phyloP scores from a whole-genome alignment of 306 rosid genomes.

The Corylus heterophylla region DNA sequence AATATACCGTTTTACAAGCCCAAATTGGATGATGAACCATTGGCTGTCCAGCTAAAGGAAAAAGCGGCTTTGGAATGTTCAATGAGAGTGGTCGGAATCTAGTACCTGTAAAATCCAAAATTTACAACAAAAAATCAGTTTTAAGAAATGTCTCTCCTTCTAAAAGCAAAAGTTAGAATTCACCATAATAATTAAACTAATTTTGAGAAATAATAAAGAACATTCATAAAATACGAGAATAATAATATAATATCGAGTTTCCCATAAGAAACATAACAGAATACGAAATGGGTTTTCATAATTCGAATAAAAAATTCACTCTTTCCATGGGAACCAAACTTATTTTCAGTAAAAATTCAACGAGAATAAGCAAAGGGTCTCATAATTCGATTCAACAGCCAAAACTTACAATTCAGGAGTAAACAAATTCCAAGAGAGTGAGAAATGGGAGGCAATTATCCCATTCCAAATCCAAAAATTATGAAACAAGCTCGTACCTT shows the following conservation, averaged over 20 bases:
- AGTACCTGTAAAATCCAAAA: conserved; percentile 58
- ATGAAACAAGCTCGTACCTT: conserved; percentile 49
- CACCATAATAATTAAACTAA: conserved; percentile 3
- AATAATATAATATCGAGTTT: background rate
- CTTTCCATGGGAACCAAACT: background rate
- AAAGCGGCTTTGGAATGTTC: conserved; percentile 90
- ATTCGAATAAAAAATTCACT: background rate
- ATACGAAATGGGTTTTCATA: background rate
- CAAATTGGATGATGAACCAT: conserved; percentile 98
- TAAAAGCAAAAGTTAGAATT: conserved; percentile 16
- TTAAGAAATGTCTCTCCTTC: background rate
- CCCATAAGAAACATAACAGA: background rate
- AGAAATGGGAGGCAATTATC: conserved; percentile 11
- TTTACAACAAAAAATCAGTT: conserved; percentile 6
- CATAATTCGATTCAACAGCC: background rate
- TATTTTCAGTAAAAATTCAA: background rate
- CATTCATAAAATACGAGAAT: background rate
- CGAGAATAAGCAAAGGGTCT: background rate
- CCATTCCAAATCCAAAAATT: conserved; percentile 1
- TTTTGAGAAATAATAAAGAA: background rate
- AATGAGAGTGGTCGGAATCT: conserved; percentile 93
- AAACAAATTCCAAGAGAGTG: background rate
- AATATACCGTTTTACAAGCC: conserved; percentile 83
- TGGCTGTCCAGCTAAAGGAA: conserved; percentile 96
- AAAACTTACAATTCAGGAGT: background rate